Evolutionary conservation across 352 stramenopile species (phyloP).

Genomic region (Phytophthora vignae): DNA sequence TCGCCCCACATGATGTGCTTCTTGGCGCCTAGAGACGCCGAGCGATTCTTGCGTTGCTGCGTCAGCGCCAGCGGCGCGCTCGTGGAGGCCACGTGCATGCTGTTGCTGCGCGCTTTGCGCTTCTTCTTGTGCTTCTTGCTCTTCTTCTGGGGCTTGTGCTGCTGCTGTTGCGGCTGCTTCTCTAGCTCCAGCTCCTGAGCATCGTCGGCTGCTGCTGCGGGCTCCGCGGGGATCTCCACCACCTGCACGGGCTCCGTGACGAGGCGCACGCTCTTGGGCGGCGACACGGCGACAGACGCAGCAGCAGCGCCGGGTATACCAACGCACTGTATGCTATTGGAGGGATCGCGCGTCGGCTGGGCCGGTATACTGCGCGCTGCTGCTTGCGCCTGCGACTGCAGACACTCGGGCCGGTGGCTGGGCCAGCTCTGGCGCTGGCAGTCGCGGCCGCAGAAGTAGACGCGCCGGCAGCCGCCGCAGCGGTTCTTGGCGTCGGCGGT

Average conservation of each 20-base stretch:
- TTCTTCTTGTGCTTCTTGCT: conserved; percentile 83
- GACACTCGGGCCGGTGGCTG: conserved; percentile 59
- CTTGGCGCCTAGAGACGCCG: conserved; percentile 60
- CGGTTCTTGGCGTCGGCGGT: conserved; percentile 62
- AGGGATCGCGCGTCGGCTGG: not conserved
- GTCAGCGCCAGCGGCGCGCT: conserved; percentile 25
- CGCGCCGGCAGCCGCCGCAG: conserved; percentile 72
- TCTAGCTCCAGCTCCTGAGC: not conserved
- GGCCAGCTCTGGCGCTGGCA: conserved; percentile 77
- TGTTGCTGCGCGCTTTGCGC: conserved; percentile 79
- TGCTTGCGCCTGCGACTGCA: not conserved
- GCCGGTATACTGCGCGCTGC: too few species aligned
- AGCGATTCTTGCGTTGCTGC: conserved; percentile 62
- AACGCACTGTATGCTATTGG: conserved; percentile 28
- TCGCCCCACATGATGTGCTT: conserved; percentile 86
- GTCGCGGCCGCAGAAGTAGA: conserved; percentile 83
- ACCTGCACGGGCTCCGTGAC: conserved; percentile 54
- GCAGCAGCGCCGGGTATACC: conserved; percentile 34
- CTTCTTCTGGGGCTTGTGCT: conserved; percentile 55
- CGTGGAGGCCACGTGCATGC: conserved; percentile 56
- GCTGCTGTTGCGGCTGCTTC: not conserved
- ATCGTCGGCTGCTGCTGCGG: conserved; percentile 21
- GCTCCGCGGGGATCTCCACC: conserved; percentile 41
- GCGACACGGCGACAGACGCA: conserved; percentile 22
- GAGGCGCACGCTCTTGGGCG: conserved; percentile 55